Conservation (phyloP, 306 rosid species). For the Urtica urens region DNA sequence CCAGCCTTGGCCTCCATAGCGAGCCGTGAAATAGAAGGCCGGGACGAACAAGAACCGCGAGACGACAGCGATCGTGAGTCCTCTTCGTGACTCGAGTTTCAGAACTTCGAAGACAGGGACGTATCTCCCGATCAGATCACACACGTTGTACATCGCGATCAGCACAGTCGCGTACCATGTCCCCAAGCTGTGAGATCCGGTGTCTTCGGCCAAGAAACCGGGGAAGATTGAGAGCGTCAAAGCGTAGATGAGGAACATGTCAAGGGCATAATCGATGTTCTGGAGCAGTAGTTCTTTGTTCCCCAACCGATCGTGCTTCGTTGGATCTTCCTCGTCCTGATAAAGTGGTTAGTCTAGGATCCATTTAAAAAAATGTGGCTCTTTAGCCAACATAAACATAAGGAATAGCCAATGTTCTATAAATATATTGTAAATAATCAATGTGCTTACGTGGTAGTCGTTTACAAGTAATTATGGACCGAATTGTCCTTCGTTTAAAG, state of each 20-base stretch:
- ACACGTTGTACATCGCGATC: constrained; percentile 58
- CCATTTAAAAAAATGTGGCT: no score
- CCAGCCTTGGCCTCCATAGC: constrained; percentile 74
- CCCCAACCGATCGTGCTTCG: constrained; percentile 35
- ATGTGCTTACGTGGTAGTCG: no score
- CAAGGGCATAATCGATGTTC: constrained; percentile 68
- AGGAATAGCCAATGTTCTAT: no score
- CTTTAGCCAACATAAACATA: no score
- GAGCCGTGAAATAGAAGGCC: constrained; percentile 73
- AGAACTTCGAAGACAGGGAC: constrained; percentile 42
- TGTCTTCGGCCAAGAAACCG: constrained; percentile 89
- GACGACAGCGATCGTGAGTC: constrained; percentile 25
- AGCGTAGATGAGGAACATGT: constrained; percentile 42
- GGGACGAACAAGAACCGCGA: constrained; percentile 56
- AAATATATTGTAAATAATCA: no score
- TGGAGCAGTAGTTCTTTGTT: constrained; percentile 46
- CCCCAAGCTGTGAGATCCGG: constrained; percentile 70
- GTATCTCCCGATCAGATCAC: constrained; percentile 77
- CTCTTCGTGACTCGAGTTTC: constrained; percentile 52
- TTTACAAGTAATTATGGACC: no score
- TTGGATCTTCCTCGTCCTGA: constrained; percentile 37
- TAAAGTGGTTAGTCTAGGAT: no score
- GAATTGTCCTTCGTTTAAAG: no score
- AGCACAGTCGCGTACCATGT: constrained; percentile 74
- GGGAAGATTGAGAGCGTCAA: constrained; percentile 76